Evolutionary conservation across 2,329 filamentous ascomycete genomes (phyloP), one percentile per base, ranked within the genome.

Genomic region (Aspergillus carbonarius): DNA sequence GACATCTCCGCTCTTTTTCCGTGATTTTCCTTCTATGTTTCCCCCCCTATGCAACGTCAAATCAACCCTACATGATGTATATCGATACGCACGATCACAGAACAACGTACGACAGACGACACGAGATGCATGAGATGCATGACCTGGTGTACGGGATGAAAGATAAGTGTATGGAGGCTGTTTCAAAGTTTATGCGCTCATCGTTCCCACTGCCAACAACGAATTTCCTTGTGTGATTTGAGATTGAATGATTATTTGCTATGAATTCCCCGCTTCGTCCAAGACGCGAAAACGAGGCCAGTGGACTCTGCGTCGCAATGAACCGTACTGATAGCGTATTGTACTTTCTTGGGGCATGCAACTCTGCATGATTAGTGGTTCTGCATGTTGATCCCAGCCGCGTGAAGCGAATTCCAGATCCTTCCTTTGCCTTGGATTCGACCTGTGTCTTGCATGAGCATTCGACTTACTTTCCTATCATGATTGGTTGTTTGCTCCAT

Each of bases 1-100:
- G 40, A 32, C n/a, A 18, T 20, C 37, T 15, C 51, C 51, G 32
- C 57, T 62, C 55, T 47, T 42, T 39, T 54, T 35, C 58, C 58
- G 9, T 32, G 8, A 32, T 32, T 32, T 32, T 32, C 49, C 52
- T 61, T 60, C 57, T 57, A 54, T 56, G 18, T 54, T 15, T 49
- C 5, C 5, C 23, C 23, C 40, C n/a, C 46, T 12, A 42, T 34
- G 15, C 54, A 30, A 30, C 44, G 27, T 12, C 15, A 30, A 32
- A 4, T 25, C 44, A 32, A n/a, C 44, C 25, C n/a, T 48, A 17
- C 37, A 54, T 54, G 37, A 54, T 54, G 37, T 32, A 54, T 54
- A 23, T 35, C 17, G 12, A 34, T 46, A 40, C 12, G 48, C 20
- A 47, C 15, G 37, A 13, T 35, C 23, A 25, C 18, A 42, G 35